phyloP scores from a whole-genome alignment of 2,329 filamentous ascomycete genomes.

The Trichoderma afroharzianum region DNA sequence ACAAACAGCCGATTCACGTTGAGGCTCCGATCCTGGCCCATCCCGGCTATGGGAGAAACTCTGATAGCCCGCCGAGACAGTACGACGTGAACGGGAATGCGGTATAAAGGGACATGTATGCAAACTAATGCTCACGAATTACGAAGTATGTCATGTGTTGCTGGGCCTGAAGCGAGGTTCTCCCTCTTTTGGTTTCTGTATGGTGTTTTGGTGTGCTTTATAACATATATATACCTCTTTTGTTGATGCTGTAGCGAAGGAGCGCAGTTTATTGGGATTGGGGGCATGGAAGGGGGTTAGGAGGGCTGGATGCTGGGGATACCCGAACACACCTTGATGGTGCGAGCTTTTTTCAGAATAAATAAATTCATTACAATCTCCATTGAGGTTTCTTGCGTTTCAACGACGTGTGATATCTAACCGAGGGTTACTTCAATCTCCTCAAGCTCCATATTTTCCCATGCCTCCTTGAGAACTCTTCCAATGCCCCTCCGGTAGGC shows the following conservation, averaged over 20 bases:
- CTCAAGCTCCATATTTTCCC: neutral
- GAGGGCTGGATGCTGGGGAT: neutral
- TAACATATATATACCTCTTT: constrained; percentile 9
- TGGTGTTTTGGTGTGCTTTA: constrained; percentile 15
- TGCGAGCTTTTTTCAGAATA: neutral
- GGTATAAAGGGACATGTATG: neutral
- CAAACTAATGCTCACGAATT: constrained; percentile 1
- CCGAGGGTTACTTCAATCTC: neutral
- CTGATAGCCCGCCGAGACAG: constrained; percentile 24
- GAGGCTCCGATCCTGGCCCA: constrained; percentile 44
- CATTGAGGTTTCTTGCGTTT: too few relatives aligned
- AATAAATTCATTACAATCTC: neutral
- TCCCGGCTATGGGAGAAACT: constrained; percentile 43
- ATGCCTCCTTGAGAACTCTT: neutral
- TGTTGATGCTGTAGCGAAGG: neutral
- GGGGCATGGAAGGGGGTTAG: neutral
- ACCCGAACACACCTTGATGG: constrained; percentile 11
- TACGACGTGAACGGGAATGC: constrained; percentile 18
- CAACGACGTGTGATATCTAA: neutral
- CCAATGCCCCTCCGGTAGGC: neutral
- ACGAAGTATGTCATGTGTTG: neutral
- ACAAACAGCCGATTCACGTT: constrained; percentile 23
- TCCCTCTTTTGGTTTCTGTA: neutral
- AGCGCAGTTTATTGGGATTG: neutral
- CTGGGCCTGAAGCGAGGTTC: neutral